These are phyloP conservation scores for Lactifluus piperatus DNA, from an alignment of 768 basidiomycete genomes.

Conservation along the genomic window DNA sequence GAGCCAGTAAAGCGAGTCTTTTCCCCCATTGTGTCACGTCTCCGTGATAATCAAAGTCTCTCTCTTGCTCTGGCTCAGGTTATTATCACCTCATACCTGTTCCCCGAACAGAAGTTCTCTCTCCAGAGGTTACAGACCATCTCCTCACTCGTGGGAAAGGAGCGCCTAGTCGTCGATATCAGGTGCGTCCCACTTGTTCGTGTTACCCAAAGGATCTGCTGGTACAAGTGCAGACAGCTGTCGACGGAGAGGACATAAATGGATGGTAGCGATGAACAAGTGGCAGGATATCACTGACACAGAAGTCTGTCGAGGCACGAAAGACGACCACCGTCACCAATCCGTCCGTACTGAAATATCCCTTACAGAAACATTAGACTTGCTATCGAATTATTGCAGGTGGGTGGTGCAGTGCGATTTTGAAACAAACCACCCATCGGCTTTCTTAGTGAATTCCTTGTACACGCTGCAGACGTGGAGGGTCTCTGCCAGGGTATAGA, in stretches of 20 bases:
- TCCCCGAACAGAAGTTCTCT: conserved; percentile 76
- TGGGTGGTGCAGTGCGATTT: conserved; percentile 22
- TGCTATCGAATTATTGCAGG: conserved; percentile 80
- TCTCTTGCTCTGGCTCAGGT: conserved; percentile 47
- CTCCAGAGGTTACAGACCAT: conserved; percentile 58
- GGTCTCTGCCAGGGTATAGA: conserved; percentile 96
- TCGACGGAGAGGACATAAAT: conserved; percentile 60
- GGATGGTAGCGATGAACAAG: conserved; percentile 98
- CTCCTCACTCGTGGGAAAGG: conserved; percentile 62
- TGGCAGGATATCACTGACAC: conserved; percentile 97
- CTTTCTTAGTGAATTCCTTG: conserved; percentile 68
- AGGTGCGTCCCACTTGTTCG: conserved; percentile 43
- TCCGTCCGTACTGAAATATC: neutral
- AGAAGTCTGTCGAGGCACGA: conserved; percentile 72
- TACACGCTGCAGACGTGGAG: conserved; percentile 99
- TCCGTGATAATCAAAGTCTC: neutral
- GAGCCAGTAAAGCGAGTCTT: conserved; percentile 75
- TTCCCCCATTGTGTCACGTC: neutral
- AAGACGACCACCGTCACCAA: conserved; percentile 5
- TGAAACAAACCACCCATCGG: conserved; percentile 3
- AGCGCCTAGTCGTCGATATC: conserved; percentile 88
- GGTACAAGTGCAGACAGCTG: conserved; percentile 47
- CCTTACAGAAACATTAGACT: conserved; percentile 59
- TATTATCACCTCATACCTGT: conserved; percentile 96
- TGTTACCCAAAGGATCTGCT: neutral